Percentiles rank a stretch among this genome's conserved stretches.
Evolutionary conservation across 148 eudicot species (phyloP).

Genomic region (Polygonum aviculare): DNA sequence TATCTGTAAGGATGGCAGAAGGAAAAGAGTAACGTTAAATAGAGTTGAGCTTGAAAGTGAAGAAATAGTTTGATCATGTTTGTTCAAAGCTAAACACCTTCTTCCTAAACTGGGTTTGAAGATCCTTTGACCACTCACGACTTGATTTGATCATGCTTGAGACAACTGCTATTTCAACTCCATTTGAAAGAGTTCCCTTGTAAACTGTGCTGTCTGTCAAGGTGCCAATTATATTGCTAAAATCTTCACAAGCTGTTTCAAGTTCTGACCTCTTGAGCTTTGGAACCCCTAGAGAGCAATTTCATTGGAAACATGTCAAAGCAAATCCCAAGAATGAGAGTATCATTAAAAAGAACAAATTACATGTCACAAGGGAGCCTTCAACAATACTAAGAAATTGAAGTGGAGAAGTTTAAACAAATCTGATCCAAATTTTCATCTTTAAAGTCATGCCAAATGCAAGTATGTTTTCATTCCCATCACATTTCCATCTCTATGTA

Average conservation of each 20-base stretch:
- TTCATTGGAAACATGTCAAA: conserved; percentile 1
- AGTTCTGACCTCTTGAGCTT: conserved; percentile 73
- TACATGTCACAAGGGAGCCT: not conserved
- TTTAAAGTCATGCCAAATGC: not conserved
- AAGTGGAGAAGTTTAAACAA: not conserved
- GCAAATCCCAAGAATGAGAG: not conserved
- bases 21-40: conserved; percentile 1
- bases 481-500: not conserved
- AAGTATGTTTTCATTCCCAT: not conserved
- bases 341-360: not conserved
- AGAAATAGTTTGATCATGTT: conserved; percentile 4
- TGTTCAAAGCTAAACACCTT: conserved; percentile 35
- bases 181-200: conserved; percentile 85
- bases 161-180: conserved; percentile 83
- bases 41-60: not conserved
- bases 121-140: conserved; percentile 49
- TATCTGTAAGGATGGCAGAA: conserved; percentile 35
- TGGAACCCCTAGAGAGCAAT: conserved; percentile 55
- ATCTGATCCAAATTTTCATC: not conserved
- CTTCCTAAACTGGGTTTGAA: conserved; percentile 58
- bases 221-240: conserved; percentile 73
- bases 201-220: conserved; percentile 54
- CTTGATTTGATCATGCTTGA: conserved; percentile 44
- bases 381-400: not conserved
- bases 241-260: conserved; percentile 79